Evolutionary conservation across 2,329 filamentous ascomycete genomes (phyloP), one percentile per base, ranked within the genome.

Genomic region (Juglanconis sp.): DNA sequence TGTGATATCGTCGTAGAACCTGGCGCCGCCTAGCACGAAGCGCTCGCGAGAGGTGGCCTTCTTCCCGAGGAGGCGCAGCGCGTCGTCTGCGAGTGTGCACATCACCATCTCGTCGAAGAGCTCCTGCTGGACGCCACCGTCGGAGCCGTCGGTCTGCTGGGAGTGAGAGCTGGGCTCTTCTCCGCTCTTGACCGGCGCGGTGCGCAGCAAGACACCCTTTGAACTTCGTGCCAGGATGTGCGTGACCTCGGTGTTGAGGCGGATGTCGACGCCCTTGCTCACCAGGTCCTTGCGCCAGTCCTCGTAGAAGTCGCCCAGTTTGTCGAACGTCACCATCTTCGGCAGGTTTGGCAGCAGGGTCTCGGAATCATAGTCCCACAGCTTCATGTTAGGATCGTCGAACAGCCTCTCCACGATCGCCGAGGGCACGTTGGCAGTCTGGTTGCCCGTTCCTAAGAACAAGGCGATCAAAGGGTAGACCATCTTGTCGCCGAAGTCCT

Each of bases 381-480:
- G 74, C 62, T 81, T 81, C 78, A 84, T 83, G 57, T 82, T 83
- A 0, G 82, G 81, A 59, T 84, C 81, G 60, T 84, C 75, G 54
- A 85, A 86, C 0, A 87, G 71, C 4, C 83, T 74, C 68, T 87
- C 83, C 4, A 92, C 76, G 38, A 92, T 86, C 31, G 88, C 87
- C 47, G 81, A 83, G 0, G 88, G 85, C 0, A 92, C 88, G 64
- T 90, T 85, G 0, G 88, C 84, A 0, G 88, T 89, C 66, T 90
- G 11, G 86, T 51, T 59, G 44, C 51, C 46, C 11, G 51, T 55
- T 88, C 89, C 89, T 0, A 92, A 76, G 68, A 92, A 91, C 1
- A 92, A 76, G 0, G 89, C 89, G 36, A 91, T 83, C 70, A 92
- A 83, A 1, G 89, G 89, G 60, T 89, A 79, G 0, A 88, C 85